phyloP scores from a whole-genome alignment of 192 early-diverging fungal species.

The Pilaira anomala region DNA sequence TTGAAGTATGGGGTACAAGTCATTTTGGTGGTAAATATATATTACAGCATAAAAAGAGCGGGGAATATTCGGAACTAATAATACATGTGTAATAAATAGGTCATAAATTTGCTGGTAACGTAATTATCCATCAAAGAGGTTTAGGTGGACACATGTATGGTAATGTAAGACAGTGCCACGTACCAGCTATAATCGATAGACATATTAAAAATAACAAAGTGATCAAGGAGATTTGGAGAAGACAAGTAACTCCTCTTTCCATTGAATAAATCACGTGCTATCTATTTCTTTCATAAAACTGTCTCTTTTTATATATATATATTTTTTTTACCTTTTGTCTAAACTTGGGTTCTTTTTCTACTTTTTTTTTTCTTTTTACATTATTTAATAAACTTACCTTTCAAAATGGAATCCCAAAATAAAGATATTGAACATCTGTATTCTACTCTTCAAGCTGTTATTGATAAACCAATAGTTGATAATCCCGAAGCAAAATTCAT shows the following conservation, averaged over 20 bases:
- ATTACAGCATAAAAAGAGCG: too few relatives aligned
- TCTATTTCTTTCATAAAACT: background rate
- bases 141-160: conserved; percentile 42
- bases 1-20: conserved; percentile 45
- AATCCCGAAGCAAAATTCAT: conserved; percentile 23
- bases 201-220: conserved; percentile 36
- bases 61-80: conserved; percentile 1
- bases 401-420: conserved; percentile 43
- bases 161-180: conserved; percentile 38
- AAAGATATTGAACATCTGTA: conserved; percentile 50
- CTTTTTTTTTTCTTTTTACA: too few relatives aligned
- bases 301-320: too few relatives aligned
- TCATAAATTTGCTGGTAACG: conserved; percentile 69
- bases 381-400: conserved; percentile 7
- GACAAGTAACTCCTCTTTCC: conserved; percentile 23
- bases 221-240: conserved; percentile 34
- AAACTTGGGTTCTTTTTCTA: too few relatives aligned
- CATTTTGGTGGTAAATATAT: conserved; percentile 58
- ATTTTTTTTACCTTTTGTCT: too few relatives aligned
- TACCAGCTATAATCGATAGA: conserved; percentile 32
- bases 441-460: conserved; percentile 47
- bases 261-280: background rate
- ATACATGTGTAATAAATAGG: conserved; percentile 39
- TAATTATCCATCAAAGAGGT: conserved; percentile 43
- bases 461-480: conserved; percentile 33